Evolutionary conservation across 768 basidiomycete species (phyloP).

Genomic region (Epithele typhae): DNA sequence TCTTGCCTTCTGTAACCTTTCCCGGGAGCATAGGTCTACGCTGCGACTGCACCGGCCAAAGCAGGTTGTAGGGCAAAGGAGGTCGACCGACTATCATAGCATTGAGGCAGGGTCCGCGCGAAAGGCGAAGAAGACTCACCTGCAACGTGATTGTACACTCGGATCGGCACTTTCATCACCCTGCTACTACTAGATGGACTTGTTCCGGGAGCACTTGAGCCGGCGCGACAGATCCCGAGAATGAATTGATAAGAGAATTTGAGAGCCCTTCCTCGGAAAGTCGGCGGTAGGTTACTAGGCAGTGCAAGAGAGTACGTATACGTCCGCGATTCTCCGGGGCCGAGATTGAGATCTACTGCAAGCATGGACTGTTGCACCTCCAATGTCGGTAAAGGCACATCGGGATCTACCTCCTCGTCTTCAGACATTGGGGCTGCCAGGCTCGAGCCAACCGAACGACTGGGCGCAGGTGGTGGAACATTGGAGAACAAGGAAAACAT

Average conservation of each 20-base stretch:
- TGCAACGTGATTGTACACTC: constrained; percentile 84
- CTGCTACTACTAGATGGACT: constrained; percentile 55
- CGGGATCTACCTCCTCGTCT: constrained; percentile 52
- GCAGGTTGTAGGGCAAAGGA: constrained; percentile 70
- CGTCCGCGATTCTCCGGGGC: constrained; percentile 78
- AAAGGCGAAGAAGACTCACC: constrained; percentile 41
- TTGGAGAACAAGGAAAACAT: constrained; percentile 15
- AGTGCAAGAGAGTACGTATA: constrained; percentile 77
- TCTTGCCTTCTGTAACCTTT: constrained; percentile 9
- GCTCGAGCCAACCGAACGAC: constrained; percentile 11
- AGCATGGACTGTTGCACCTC: constrained; percentile 84
- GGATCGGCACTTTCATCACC: constrained; percentile 88
- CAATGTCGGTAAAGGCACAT: constrained; percentile 74
- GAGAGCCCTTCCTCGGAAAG: constrained; percentile 80
- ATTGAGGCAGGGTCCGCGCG: too few relatives aligned
- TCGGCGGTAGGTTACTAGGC: constrained; percentile 82
- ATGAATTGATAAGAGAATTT: constrained; percentile 87
- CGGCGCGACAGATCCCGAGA: constrained; percentile 79
- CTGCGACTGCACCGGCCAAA: constrained; percentile 60
- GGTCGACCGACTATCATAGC: constrained; percentile 39
- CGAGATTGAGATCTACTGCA: constrained; percentile 78
- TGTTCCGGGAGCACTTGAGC: constrained; percentile 16
- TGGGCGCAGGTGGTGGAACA: background rate
- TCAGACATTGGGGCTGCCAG: constrained; percentile 24
- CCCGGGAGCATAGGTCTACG: constrained; percentile 5